Evolutionary conservation across 495 filamentous ascomycete genomes (phyloP).

Genomic region (Hyaloscypha finlandica): DNA sequence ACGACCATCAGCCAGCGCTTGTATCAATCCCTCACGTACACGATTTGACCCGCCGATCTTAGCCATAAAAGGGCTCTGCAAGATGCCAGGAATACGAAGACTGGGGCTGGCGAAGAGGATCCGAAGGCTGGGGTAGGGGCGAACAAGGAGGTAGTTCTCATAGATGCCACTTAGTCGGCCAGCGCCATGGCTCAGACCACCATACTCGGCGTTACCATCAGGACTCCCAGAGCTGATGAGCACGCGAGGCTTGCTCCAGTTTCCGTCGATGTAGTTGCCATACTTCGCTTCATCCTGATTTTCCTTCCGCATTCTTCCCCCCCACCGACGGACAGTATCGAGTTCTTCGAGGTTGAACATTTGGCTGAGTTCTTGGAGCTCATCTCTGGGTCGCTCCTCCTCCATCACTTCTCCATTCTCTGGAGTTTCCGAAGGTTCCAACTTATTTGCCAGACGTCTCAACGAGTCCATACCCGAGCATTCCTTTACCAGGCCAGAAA

Average conservation of each 20-base stretch:
- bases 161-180: constrained; percentile 46
- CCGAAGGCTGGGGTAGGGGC: constrained; percentile 59
- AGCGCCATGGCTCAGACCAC: constrained; percentile 15
- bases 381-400: constrained; percentile 33
- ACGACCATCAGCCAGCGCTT: constrained; percentile 55
- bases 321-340: constrained; percentile 54
- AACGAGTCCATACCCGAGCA: constrained; percentile 59
- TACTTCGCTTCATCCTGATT: constrained; percentile 44
- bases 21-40: constrained; percentile 52
- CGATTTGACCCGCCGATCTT: constrained; percentile 57
- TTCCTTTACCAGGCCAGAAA: constrained; percentile 58
- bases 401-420: constrained; percentile 26
- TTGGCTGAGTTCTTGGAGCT: constrained; percentile 55
- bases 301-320: constrained; percentile 57
- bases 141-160: constrained; percentile 62
- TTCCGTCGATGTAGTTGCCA: constrained; percentile 29
- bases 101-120: constrained; percentile 68
- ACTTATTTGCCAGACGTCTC: constrained; percentile 41
- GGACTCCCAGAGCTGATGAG: constrained; percentile 38
- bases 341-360: constrained; percentile 64
- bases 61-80: constrained; percentile 62
- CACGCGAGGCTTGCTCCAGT: constrained; percentile 41
- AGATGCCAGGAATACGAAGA: constrained; percentile 63
- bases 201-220: constrained; percentile 10
- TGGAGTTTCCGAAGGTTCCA: constrained; percentile 26